Conservation (phyloP, 73 alveolate species). For the Paramecium caudatum region DNA sequence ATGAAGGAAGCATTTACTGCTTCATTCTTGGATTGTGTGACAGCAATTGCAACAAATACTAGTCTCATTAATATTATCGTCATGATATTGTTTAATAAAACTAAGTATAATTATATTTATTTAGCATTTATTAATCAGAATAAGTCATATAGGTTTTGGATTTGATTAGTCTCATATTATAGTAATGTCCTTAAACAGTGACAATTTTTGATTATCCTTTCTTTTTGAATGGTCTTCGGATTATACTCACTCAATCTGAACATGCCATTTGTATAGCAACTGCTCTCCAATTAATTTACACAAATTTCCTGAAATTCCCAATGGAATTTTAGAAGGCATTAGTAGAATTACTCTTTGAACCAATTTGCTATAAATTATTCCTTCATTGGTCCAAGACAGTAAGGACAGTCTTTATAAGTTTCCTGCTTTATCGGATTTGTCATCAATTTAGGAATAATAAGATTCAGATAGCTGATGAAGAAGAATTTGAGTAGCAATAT, state of each 20-base stretch:
- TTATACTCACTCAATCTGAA: neutral
- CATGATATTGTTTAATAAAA: slow-evolving; percentile 45
- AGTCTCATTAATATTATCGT: neutral
- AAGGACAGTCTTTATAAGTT: slow-evolving; percentile 29
- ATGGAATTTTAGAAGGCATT: slow-evolving; percentile 28
- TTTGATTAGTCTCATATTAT: neutral
- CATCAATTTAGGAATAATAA: slow-evolving; percentile 21
- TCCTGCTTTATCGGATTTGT: slow-evolving; percentile 1
- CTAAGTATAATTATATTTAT: neutral
- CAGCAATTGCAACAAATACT: neutral
- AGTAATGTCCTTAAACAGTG: neutral
- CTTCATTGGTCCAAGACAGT: slow-evolving; percentile 65
- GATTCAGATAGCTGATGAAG: slow-evolving; percentile 23
- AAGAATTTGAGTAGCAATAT: neutral
- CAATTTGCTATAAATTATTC: neutral
- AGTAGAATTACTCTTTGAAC: neutral
- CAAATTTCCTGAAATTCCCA: slow-evolving; percentile 32
- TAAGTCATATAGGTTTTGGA: slow-evolving; percentile 20
- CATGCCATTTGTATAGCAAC: slow-evolving; percentile 36
- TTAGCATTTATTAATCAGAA: slow-evolving; percentile 25
- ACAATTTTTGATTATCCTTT: slow-evolving; percentile 57
- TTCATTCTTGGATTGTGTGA: neutral
- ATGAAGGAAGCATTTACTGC: neutral
- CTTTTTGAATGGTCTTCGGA: slow-evolving; percentile 47
- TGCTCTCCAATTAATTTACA: neutral